Conservation (phyloP, 805 yeast genomes). For the Spathaspora sp. region DNA sequence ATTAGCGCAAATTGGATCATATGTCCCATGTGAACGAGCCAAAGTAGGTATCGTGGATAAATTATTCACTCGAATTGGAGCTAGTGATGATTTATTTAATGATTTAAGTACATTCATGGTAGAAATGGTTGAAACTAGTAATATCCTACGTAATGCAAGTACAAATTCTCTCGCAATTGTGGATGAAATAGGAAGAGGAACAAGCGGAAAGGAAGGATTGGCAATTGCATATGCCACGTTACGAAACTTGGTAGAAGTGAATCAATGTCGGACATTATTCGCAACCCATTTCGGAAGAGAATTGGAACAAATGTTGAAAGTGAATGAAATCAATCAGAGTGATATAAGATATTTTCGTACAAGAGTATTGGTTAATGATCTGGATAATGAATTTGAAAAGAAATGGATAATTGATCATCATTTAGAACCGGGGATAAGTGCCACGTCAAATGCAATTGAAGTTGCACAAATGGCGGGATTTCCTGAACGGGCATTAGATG, state of each 20-base stretch:
- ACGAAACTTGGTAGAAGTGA: constrained; percentile 47
- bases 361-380: constrained; percentile 18
- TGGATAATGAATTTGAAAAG: constrained; percentile 10
- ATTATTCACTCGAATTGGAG: constrained; percentile 82
- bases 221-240: constrained; percentile 81
- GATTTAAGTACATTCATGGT: constrained; percentile 87
- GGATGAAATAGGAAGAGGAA: constrained; percentile 84
- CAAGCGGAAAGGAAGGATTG: constrained; percentile 79
- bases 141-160: constrained; percentile 56
- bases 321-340: constrained; percentile 22
- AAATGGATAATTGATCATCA: constrained; percentile 47
- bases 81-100: constrained; percentile 69
- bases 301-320: constrained; percentile 31
- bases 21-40: constrained; percentile 62
- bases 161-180: constrained; percentile 57
- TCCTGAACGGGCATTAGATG: constrained; percentile 53
- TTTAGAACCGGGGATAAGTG: constrained; percentile 64
- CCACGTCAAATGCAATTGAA: constrained; percentile 69
- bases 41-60: constrained; percentile 68
- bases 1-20: constrained; percentile 73
- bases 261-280: constrained; percentile 72
- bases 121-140: constrained; percentile 68
- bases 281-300: constrained; percentile 76
- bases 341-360: constrained; percentile 29
- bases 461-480: constrained; percentile 80